Conservation (phyloP, 331 rosid species). For the Quercus phellos region DNA sequence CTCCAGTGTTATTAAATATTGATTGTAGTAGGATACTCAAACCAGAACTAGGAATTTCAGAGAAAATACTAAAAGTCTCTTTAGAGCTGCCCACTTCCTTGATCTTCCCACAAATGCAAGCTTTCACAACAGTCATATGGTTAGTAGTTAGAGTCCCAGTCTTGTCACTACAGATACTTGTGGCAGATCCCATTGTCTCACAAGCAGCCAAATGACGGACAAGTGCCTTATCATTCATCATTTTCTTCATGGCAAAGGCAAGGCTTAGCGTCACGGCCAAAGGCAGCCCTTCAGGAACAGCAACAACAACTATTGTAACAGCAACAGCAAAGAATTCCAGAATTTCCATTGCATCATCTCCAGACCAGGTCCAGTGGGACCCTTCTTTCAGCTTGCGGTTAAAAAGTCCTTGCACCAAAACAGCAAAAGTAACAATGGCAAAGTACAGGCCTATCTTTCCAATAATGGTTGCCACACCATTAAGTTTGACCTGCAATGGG, state of each 20-base stretch:
- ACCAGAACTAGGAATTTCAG: conserved; percentile 61
- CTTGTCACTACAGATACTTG: conserved; percentile 94
- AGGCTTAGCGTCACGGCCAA: conserved; percentile 97
- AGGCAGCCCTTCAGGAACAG: conserved; percentile 98
- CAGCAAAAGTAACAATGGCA: conserved; percentile 84
- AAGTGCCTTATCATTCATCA: conserved; percentile 99
- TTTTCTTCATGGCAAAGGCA: conserved; percentile 98
- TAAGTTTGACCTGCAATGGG: conserved; percentile 98
- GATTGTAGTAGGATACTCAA: conserved; percentile 66
- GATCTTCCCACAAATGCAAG: conserved; percentile 65
- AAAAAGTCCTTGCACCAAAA: conserved; percentile 86
- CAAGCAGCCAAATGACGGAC: conserved; percentile 96
- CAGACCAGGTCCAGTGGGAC: conserved; percentile 74
- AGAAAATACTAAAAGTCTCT: conserved; percentile 36
- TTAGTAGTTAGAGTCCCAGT: conserved; percentile 96
- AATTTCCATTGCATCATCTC: conserved; percentile 73
- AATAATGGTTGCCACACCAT: conserved; percentile 94
- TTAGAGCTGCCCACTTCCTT: conserved; percentile 50
- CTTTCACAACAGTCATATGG: conserved; percentile 93
- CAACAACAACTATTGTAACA: conserved; percentile 95
- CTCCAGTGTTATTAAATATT: conserved; percentile 89
- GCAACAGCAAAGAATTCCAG: conserved; percentile 90
- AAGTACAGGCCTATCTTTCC: conserved; percentile 94
- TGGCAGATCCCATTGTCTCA: conserved; percentile 98
- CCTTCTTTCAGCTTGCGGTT: conserved; percentile 77